Evolutionary conservation across 2,329 filamentous ascomycete genomes (phyloP).

Genomic region (Westerdykella aurantiaca): DNA sequence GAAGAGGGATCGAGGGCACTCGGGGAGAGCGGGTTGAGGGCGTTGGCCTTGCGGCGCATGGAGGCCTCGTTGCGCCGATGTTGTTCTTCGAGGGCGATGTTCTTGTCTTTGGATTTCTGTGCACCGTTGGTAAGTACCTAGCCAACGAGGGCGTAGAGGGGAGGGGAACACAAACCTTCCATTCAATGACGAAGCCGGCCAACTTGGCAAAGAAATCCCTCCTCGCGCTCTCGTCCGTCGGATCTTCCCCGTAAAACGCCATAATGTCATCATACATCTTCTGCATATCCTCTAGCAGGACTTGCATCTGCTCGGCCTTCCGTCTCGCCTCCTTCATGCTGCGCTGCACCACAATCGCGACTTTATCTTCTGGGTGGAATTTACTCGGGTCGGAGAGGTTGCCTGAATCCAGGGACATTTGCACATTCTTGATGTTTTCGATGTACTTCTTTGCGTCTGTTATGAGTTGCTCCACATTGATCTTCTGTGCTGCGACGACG

Average conservation of each 20-base stretch:
- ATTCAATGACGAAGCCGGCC: constrained; percentile 82
- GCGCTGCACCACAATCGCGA: constrained; percentile 83
- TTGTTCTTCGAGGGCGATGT: constrained; percentile 73
- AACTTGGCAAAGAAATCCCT: constrained; percentile 95
- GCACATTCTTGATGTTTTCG: constrained; percentile 88
- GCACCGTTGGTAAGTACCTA: neutral
- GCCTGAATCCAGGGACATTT: constrained; percentile 83
- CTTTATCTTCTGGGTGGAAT: constrained; percentile 95
- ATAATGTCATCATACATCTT: constrained; percentile 92
- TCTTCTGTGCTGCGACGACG: constrained; percentile 74
- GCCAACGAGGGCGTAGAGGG: neutral
- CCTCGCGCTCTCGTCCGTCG: constrained; percentile 82
- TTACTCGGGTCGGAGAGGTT: constrained; percentile 95
- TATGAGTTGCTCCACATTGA: constrained; percentile 90
- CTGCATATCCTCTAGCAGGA: constrained; percentile 90
- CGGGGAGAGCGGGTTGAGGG: constrained; percentile 50
- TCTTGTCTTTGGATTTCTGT: constrained; percentile 87
- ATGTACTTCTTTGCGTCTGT: constrained; percentile 87
- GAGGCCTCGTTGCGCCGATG: constrained; percentile 81
- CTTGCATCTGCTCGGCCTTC: constrained; percentile 91
- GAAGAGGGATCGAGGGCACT: constrained; percentile 42
- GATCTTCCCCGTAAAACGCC: constrained; percentile 93
- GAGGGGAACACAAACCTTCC: constrained; percentile 58
- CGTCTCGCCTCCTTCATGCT: constrained; percentile 94
- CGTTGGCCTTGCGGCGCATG: constrained; percentile 70